Evolutionary conservation across 345 rosid species (phyloP), one percentile per base, ranked within the genome.

Genomic region (Euphorbia lathyris): DNA sequence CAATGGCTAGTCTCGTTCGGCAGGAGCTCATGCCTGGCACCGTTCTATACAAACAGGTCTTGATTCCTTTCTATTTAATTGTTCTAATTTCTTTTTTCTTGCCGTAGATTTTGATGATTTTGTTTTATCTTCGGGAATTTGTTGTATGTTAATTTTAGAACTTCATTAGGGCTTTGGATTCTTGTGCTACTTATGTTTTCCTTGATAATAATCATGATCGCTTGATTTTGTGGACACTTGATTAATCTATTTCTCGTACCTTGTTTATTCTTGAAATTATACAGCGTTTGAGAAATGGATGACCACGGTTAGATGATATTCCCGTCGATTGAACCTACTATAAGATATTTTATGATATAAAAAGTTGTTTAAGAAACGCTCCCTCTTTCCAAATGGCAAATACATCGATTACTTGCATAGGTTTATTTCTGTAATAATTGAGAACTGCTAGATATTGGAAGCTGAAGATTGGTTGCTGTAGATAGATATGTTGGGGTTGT

Each of bases 11-110:
- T 47, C 77, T 78, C n/a, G 82, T 79, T 42, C 73, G 80, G 57
- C 82, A 78, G 45, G 85, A 82, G 22, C 78, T 82, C 34, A 76
- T 61, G 10, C 85, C 80, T 69, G 72, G 66, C 40, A 78, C 78
- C 36, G 58, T 68, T 75, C 74, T 78, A 16, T 70, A 81, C 68
- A 62, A 72, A 43, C 75, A 74, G 79, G 76, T 77, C 11, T 63
- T 5, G 5, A 3, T 17, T 50, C 13, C 40, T 34, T 1, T 9
- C 17, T 23, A 53, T 17, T n/a, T 32, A 7, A 11, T 48, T 1
- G n/a, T 48, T n/a, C 51, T 29, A 20, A n/a, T 58, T 66, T 12
- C 43, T 32, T 20, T 20, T 57, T 57, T 65, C 40, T 22, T 38
- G 65, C 20, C 25, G 14, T 34, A 1, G 1, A 29, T 34, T 23